Evolutionary conservation across 2,329 filamentous ascomycete genomes (phyloP).

Genomic region (Aspergillus neoniger): DNA sequence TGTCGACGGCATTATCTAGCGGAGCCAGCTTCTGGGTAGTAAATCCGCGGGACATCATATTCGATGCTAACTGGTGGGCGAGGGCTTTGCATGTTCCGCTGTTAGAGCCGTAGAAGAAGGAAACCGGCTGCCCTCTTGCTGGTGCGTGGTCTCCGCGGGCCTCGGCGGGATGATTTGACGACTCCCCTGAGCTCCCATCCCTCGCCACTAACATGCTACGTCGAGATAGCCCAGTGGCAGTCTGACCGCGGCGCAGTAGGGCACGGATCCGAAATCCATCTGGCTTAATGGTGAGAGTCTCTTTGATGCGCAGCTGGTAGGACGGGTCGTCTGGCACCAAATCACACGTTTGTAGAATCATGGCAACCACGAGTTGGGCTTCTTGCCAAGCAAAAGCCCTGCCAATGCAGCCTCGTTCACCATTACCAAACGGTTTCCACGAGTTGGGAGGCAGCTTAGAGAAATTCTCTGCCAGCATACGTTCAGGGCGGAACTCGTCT

Average conservation of each 20-base stretch:
- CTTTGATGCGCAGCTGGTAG: constrained; percentile 42
- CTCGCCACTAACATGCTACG: no score
- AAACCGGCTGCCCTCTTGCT: constrained; percentile 40
- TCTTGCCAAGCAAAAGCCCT: constrained; percentile 76
- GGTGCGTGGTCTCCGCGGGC: constrained; percentile 27
- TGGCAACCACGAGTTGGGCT: constrained; percentile 60
- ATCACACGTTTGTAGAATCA: constrained; percentile 72
- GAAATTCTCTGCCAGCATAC: constrained; percentile 71
- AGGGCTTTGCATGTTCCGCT: constrained; percentile 73
- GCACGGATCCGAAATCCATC: constrained; percentile 65
- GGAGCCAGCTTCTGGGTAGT: constrained; percentile 54
- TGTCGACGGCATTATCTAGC: constrained; percentile 63
- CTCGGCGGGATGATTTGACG: constrained; percentile 5
- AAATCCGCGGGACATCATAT: constrained; percentile 46
- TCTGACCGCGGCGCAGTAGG: constrained; percentile 51
- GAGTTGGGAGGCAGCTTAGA: constrained; percentile 63
- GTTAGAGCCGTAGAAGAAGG: constrained; percentile 72
- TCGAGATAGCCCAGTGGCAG: constrained; percentile 1
- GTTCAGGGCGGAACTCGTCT: constrained; percentile 66
- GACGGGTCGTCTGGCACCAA: constrained; percentile 62
- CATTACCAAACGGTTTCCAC: constrained; percentile 77
- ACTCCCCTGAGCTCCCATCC: no score
- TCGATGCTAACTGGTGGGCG: constrained; percentile 62
- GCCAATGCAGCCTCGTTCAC: constrained; percentile 70
- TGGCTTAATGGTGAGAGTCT: constrained; percentile 44